Evolutionary conservation across 1,284 basidiomycete species (phyloP).

Genomic region (Ceratobasidium theobromae): DNA sequence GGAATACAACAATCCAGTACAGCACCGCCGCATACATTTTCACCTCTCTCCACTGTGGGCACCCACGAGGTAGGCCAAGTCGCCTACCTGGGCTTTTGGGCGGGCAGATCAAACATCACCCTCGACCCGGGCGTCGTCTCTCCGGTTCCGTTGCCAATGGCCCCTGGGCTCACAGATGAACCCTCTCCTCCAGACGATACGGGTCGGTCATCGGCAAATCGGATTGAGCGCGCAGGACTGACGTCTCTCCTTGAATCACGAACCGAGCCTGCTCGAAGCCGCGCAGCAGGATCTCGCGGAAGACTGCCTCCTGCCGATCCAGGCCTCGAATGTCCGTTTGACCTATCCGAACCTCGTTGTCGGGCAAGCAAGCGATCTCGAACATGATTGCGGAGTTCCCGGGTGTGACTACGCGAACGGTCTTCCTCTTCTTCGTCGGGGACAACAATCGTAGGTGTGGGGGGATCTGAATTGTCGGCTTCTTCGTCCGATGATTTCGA

Average conservation of each 20-base stretch:
- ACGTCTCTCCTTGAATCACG: conserved; percentile 11
- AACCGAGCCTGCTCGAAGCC: conserved; percentile 12
- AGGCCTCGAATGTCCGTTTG: conserved; percentile 1
- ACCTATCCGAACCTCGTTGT: neutral
- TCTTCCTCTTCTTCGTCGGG: conserved; percentile 16
- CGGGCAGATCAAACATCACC: conserved; percentile 26
- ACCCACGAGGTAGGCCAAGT: neutral
- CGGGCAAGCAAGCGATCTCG: conserved; percentile 15
- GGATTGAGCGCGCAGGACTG: conserved; percentile 20
- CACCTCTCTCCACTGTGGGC: neutral
- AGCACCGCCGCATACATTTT: neutral
- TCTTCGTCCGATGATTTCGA: conserved; percentile 15
- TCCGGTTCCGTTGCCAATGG: neutral
- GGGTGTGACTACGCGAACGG: conserved; percentile 12
- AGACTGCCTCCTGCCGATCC: neutral
- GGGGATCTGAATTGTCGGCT: neutral
- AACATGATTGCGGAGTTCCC: conserved; percentile 16
- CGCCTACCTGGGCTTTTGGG: conserved; percentile 13
- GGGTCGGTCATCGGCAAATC: conserved; percentile 23
- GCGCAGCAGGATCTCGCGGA: neutral
- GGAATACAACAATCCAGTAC: neutral
- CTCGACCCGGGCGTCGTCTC: conserved; percentile 1
- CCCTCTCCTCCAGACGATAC: conserved; percentile 2
- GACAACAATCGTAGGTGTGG: neutral
- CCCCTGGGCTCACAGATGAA: neutral